Evolutionary conservation across 129 eudicot genomes (phyloP).

Genomic region (Sambucus nigra): DNA sequence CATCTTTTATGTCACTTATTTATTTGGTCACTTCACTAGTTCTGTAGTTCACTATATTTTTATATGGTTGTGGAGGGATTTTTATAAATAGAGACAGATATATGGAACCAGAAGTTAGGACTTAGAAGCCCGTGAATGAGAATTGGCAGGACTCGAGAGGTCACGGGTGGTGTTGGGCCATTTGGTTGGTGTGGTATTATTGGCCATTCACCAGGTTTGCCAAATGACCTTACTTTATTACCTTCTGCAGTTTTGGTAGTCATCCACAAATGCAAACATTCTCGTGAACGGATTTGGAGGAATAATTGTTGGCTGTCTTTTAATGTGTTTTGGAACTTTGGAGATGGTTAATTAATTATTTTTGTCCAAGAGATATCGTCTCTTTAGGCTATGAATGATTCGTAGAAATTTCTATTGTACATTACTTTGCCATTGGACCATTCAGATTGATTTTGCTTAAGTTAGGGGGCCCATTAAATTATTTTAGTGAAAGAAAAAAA

Average conservation of each 20-base stretch:
- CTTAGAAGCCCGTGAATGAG: constrained; percentile 38
- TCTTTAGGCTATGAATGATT: too few species aligned
- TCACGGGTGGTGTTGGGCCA: constrained; percentile 37
- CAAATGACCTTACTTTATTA: too few species aligned
- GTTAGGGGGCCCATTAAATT: too few species aligned
- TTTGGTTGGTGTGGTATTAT: constrained; percentile 8
- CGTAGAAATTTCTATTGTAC: too few species aligned
- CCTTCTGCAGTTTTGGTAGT: too few species aligned
- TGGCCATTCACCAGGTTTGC: constrained; percentile 7
- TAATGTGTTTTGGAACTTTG: too few species aligned
- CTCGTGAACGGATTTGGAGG: not conserved
- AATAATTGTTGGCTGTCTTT: not conserved
- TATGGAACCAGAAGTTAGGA: not conserved
- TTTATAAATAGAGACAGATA: too few species aligned
- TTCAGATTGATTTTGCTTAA: too few species aligned
- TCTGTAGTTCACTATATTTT: not conserved
- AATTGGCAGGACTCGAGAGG: constrained; percentile 14
- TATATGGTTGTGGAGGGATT: not conserved
- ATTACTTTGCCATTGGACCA: too few species aligned
- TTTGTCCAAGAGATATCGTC: too few species aligned
- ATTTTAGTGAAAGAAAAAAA: too few species aligned
- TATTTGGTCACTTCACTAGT: not conserved
- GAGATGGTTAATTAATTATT: too few species aligned
- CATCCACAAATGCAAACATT: not conserved
- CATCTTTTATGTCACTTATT: not conserved